Evolutionary conservation across 2,329 filamentous ascomycete species (phyloP).

Genomic region (Cordyceps cicadae): DNA sequence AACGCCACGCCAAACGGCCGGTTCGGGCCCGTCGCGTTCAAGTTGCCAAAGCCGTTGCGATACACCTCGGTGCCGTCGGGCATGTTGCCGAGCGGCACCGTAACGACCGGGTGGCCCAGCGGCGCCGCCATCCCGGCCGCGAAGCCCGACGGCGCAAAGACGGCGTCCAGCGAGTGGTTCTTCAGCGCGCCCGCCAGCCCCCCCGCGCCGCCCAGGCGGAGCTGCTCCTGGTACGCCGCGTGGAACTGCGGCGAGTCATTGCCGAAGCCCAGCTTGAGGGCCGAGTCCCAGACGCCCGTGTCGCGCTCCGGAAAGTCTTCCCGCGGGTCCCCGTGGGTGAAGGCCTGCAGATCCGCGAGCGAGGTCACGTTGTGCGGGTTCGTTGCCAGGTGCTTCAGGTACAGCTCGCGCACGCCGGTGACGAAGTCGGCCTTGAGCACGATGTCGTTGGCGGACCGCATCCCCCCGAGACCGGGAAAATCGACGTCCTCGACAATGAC

Average conservation of each 20-base stretch:
- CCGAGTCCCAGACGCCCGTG: constrained; percentile 45
- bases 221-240: constrained; percentile 42
- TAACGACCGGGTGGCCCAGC: constrained; percentile 51
- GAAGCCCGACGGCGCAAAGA: constrained; percentile 42
- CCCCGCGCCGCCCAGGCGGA: constrained; percentile 46
- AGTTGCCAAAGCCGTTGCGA: constrained; percentile 36
- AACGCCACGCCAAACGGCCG: constrained; percentile 57
- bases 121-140: constrained; percentile 42
- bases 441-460: constrained; percentile 31
- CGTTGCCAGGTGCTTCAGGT: constrained; percentile 42
- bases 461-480: no score
- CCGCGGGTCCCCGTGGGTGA: constrained; percentile 40
- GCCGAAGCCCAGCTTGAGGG: constrained; percentile 43
- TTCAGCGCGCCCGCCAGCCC: constrained; percentile 50
- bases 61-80: constrained; percentile 39
- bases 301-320: constrained; percentile 52
- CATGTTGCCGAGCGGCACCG: constrained; percentile 53
- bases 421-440: constrained; percentile 52
- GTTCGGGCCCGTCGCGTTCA: constrained; percentile 46
- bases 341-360: constrained; percentile 41
- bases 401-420: constrained; percentile 38
- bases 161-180: constrained; percentile 46
- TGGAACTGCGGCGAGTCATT: constrained; percentile 51
- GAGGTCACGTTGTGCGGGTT: constrained; percentile 47
- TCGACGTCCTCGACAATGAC: constrained; percentile 50